phyloP scores from a whole-genome alignment of 257 asterid species.

The Nicotiana undulata region DNA sequence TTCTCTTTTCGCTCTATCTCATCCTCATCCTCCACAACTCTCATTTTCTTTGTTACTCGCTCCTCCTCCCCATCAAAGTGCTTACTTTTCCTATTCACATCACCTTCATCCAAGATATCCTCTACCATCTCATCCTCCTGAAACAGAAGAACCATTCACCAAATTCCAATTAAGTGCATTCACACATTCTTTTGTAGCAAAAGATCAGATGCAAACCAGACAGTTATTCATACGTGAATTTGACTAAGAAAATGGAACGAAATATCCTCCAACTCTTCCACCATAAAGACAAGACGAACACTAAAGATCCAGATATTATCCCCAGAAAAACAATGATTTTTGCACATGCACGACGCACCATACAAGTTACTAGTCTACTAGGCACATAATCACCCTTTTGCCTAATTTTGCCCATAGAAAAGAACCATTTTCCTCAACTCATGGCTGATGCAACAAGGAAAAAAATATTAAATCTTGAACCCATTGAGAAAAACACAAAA shows the following conservation, averaged over 20 bases:
- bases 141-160: not conserved
- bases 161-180: not conserved
- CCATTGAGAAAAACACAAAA: not conserved
- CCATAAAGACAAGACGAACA: not conserved
- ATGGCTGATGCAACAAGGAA: not conserved
- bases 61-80: conserved; percentile 14
- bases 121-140: conserved; percentile 1
- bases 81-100: conserved; percentile 1
- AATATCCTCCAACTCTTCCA: not conserved
- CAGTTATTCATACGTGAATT: not conserved
- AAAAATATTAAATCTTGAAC: not conserved
- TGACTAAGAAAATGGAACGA: not conserved
- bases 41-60: conserved; percentile 11
- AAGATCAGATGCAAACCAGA: not conserved
- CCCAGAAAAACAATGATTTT: not conserved
- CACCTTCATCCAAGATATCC: not conserved
- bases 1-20: conserved; percentile 6
- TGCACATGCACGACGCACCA: not conserved
- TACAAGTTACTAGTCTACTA: not conserved
- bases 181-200: not conserved
- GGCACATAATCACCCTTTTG: not conserved
- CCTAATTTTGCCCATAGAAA: not conserved
- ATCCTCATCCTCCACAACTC: conserved; percentile 13
- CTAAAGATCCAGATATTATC: not conserved
- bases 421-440: not conserved